These are phyloP conservation scores for Pestalotiopsis fici DNA, from an alignment of 2,329 filamentous ascomycete genomes.

Conservation along the genomic window DNA sequence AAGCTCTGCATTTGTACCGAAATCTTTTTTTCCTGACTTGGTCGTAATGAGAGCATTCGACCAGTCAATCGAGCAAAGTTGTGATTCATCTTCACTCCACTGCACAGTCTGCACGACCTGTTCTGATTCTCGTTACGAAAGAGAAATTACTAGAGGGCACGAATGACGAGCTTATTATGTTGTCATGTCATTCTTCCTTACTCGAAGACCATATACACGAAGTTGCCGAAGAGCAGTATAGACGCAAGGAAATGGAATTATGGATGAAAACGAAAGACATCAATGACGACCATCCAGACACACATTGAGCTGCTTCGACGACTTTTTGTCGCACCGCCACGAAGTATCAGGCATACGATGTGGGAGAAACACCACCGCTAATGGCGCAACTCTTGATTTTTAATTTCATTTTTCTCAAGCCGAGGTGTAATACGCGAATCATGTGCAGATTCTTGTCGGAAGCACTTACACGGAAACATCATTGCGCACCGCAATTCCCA, in stretches of 20 bases:
- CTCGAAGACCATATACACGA: not conserved
- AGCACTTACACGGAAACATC: not conserved
- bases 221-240: not conserved
- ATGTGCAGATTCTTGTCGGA: not conserved
- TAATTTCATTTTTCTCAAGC: not conserved
- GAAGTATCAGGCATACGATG: not conserved
- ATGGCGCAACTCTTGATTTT: not conserved
- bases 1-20: too few relatives aligned
- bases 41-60: too few relatives aligned
- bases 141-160: not conserved
- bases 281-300: not conserved
- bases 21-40: too few relatives aligned
- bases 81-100: too few relatives aligned
- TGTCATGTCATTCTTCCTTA: not conserved
- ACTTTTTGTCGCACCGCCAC: not conserved
- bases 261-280: not conserved
- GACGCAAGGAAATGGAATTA: not conserved
- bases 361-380: not conserved
- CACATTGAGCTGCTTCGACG: not conserved
- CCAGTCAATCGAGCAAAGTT: too few relatives aligned
- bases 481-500: not conserved
- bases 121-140: not conserved
- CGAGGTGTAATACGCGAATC: not conserved
- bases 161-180: constrained; percentile 1
- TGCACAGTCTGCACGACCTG: too few relatives aligned